These are phyloP conservation scores for Pichia sp. DNA, from an alignment of 1,139 yeast species.

Conservation along the genomic window DNA sequence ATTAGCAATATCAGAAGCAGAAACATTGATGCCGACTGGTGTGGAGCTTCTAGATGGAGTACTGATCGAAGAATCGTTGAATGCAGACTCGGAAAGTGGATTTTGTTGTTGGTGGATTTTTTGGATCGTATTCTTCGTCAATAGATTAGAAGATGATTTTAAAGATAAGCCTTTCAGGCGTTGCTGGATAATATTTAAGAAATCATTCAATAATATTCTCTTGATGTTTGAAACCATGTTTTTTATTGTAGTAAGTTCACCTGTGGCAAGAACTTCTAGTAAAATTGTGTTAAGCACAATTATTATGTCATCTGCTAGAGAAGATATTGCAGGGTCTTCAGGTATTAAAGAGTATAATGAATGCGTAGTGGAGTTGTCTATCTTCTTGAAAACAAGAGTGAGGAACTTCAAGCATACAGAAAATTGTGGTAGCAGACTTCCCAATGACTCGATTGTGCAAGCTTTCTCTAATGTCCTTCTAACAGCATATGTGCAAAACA, in stretches of 20 bases:
- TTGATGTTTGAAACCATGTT: slow-evolving; percentile 44
- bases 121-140: slow-evolving; percentile 21
- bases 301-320: slow-evolving; percentile 82
- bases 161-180: slow-evolving; percentile 57
- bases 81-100: slow-evolving; percentile 12
- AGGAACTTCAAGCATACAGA: slow-evolving; percentile 26
- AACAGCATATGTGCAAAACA: slow-evolving; percentile 60
- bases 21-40: slow-evolving; percentile 26
- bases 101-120: slow-evolving; percentile 16
- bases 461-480: slow-evolving; percentile 81
- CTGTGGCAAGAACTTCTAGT: slow-evolving; percentile 56
- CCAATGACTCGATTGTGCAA: slow-evolving; percentile 71
- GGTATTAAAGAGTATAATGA: slow-evolving; percentile 31
- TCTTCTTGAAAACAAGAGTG: slow-evolving; percentile 19
- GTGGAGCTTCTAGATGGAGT: slow-evolving; percentile 16
- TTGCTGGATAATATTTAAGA: slow-evolving; percentile 43
- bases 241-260: slow-evolving; percentile 52
- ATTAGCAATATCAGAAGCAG: slow-evolving; percentile 27
- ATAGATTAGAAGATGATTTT: slow-evolving; percentile 36
- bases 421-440: slow-evolving; percentile 36
- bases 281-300: slow-evolving; percentile 66
- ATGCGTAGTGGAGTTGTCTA: slow-evolving; percentile 20
- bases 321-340: slow-evolving; percentile 67
- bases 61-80: slow-evolving; percentile 1
- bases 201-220: slow-evolving; percentile 45